A percentile compares a stretch with the other conserved stretches of the same genome.
phyloP scores from a whole-genome alignment of 2,329 filamentous ascomycete genomes.

The Metarhizium brunneum region DNA sequence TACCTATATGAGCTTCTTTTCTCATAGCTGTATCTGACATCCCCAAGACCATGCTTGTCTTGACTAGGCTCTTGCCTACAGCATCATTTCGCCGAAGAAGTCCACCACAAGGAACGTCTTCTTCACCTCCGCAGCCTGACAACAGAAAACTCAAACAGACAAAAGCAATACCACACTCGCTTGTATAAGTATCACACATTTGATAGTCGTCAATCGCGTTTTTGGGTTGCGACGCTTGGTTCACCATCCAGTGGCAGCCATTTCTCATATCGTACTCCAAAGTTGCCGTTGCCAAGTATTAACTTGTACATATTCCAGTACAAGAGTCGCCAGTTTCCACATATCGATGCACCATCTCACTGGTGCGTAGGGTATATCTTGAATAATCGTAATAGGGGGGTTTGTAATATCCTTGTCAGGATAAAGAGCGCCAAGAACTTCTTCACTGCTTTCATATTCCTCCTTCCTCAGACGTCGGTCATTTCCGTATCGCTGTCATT shows the following conservation, averaged over 20 bases:
- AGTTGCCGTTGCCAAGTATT: constrained; percentile 6
- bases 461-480: constrained; percentile 41
- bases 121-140: neutral
- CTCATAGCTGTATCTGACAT: neutral
- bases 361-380: constrained; percentile 3
- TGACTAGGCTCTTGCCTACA: neutral
- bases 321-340: constrained; percentile 12
- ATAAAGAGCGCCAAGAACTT: neutral
- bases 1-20: neutral
- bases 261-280: neutral
- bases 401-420: neutral
- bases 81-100: neutral
- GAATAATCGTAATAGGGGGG: constrained; percentile 1
- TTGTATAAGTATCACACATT: neutral
- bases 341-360: constrained; percentile 9
- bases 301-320: constrained; percentile 15
- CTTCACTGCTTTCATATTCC: constrained; percentile 2
- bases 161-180: neutral
- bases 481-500: constrained; percentile 46
- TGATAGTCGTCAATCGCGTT: neutral
- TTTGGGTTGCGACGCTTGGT: neutral
- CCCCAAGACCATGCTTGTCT: neutral
- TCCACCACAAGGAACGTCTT: neutral
- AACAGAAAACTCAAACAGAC: neutral
- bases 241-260: neutral